A percentile compares a stretch with the other conserved stretches of the same genome.
Evolutionary conservation across 2,329 filamentous ascomycete genomes (phyloP).

Genomic region (Pleoardoris graminearum): DNA sequence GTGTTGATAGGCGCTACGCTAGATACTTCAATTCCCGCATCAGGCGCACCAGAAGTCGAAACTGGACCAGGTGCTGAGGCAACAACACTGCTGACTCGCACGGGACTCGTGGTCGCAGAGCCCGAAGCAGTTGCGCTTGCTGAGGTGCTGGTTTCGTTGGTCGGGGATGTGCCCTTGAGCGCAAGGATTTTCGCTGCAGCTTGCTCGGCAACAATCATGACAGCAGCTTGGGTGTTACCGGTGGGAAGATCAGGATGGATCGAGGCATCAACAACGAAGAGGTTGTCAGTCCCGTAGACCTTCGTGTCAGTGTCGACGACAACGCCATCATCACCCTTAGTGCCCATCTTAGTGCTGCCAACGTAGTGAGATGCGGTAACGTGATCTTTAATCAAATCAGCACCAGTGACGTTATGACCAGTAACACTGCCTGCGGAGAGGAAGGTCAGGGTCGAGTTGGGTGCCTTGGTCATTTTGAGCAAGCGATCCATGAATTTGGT

Average conservation of each 20-base stretch:
- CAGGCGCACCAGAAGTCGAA: neutral
- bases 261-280: conserved; percentile 52
- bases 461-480: conserved; percentile 40
- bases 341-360: conserved; percentile 59
- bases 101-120: neutral
- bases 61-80: neutral
- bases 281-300: conserved; percentile 50
- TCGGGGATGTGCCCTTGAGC: conserved; percentile 26
- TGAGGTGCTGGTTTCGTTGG: conserved; percentile 1
- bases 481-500: conserved; percentile 54
- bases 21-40: neutral
- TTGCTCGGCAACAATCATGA: conserved; percentile 67
- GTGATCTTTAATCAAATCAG: conserved; percentile 39
- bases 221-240: conserved; percentile 68
- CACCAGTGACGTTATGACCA: conserved; percentile 48
- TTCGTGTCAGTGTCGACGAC: conserved; percentile 55
- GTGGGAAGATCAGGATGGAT: conserved; percentile 69
- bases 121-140: neutral
- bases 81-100: neutral
- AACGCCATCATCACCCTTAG: conserved; percentile 46
- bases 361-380: conserved; percentile 47
- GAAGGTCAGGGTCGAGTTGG: conserved; percentile 34
- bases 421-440: conserved; percentile 43
- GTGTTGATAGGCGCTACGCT: neutral
- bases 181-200: conserved; percentile 59